Percentiles rank a stretch among this genome's conserved stretches.
Evolutionary conservation across 306 rosid species (phyloP).

Genomic region (Fragaria nilgerrensis): DNA sequence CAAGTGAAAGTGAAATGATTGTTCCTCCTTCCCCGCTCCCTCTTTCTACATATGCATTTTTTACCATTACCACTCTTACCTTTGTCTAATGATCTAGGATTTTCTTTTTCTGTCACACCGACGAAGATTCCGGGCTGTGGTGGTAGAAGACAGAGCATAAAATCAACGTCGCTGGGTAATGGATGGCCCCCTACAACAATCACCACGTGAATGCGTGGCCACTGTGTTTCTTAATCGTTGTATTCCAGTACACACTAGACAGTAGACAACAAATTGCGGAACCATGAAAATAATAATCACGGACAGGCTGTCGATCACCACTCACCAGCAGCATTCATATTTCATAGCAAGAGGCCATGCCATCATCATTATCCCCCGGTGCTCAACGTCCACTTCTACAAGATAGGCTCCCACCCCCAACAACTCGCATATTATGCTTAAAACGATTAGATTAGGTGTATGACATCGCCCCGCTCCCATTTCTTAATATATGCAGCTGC

Average conservation of each 20-base stretch:
- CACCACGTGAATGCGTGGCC: conserved; percentile 3
- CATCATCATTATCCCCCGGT: background rate
- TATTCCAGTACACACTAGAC: background rate
- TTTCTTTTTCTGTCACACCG: background rate
- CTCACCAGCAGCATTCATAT: background rate
- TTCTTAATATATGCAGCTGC: background rate
- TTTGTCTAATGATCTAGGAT: background rate
- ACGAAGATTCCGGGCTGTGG: background rate
- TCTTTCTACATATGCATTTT: too few species aligned
- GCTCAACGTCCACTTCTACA: background rate
- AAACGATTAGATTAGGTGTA: background rate
- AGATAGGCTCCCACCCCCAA: background rate
- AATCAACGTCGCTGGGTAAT: background rate
- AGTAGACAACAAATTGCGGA: background rate
- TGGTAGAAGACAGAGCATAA: background rate
- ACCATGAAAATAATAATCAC: background rate
- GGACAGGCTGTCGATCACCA: background rate
- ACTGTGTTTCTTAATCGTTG: background rate
- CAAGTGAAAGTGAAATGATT: too few species aligned
- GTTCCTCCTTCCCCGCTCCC: too few species aligned
- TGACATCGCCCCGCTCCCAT: background rate
- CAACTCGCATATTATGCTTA: background rate
- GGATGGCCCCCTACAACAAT: background rate
- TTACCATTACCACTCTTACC: too few species aligned
- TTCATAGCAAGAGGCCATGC: background rate